phyloP scores from a whole-genome alignment of 2,329 filamentous ascomycete species.

The Ophiostoma piceae region DNA sequence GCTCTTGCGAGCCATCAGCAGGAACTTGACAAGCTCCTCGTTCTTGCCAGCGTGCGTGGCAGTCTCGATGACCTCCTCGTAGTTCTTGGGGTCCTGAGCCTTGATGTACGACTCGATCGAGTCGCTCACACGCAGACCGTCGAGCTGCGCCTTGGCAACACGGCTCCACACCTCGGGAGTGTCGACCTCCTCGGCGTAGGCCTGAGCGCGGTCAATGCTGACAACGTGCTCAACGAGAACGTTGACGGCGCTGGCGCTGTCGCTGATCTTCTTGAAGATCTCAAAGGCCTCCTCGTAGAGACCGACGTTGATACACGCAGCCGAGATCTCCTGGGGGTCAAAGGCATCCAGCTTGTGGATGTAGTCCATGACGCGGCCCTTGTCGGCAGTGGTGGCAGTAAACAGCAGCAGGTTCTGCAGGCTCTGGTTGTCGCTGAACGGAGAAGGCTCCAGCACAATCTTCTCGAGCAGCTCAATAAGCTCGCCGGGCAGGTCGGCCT shows the following conservation, averaged over 20 bases:
- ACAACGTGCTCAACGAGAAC: constrained; percentile 95
- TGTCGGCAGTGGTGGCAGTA: constrained; percentile 94
- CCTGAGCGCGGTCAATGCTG: constrained; percentile 94
- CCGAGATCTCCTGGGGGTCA: constrained; percentile 85
- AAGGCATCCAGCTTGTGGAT: constrained; percentile 87
- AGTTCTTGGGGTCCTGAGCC: constrained; percentile 87
- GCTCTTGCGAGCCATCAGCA: constrained; percentile 96
- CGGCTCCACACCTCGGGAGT: constrained; percentile 95
- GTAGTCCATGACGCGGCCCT: constrained; percentile 90
- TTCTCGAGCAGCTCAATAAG: constrained; percentile 97
- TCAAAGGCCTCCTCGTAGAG: constrained; percentile 96
- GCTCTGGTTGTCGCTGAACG: constrained; percentile 95
- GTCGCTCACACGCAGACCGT: constrained; percentile 87
- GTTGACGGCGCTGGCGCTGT: constrained; percentile 78
- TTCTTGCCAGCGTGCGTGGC: constrained; percentile 95
- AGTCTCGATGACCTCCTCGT: constrained; percentile 91
- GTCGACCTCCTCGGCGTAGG: constrained; percentile 92
- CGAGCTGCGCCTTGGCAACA: constrained; percentile 95
- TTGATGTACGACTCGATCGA: constrained; percentile 97
- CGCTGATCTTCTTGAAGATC: constrained; percentile 96
- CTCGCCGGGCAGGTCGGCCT: constrained; percentile 84
- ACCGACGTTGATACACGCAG: constrained; percentile 89
- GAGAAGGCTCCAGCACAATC: constrained; percentile 98
- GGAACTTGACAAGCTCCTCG: constrained; percentile 91
- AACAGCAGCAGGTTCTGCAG: constrained; percentile 95